Evolutionary conservation across 345 rosid species (phyloP).

Genomic region (Boechera divaricarpa): DNA sequence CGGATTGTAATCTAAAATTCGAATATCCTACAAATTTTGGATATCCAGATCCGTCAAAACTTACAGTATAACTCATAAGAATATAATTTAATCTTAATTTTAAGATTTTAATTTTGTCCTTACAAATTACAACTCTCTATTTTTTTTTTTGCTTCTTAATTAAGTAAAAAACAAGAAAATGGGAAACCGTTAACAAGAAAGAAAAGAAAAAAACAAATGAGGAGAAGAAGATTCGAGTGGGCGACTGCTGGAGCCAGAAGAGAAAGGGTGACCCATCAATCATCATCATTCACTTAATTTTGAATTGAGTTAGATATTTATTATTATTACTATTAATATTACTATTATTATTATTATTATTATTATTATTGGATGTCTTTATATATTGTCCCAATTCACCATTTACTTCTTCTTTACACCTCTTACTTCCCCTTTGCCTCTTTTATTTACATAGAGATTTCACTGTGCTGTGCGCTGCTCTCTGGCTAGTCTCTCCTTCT

Average conservation of each 20-base stretch:
- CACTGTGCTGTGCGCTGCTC: conserved; percentile 16
- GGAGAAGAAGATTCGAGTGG: background rate
- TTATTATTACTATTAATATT: background rate
- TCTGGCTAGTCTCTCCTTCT: background rate
- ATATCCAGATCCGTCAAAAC: no score
- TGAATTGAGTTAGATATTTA: background rate
- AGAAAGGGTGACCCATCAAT: background rate
- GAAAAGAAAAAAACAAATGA: background rate
- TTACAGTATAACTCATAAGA: no score
- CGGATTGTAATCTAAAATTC: no score
- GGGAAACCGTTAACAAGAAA: background rate
- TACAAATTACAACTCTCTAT: background rate
- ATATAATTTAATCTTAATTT: no score
- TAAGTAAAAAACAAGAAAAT: background rate
- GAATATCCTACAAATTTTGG: no score
- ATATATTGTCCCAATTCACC: background rate
- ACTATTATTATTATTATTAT: background rate
- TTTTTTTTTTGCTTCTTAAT: no score
- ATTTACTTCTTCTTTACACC: conserved; percentile 10
- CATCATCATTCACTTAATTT: background rate
- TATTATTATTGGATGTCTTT: background rate
- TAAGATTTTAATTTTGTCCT: background rate
- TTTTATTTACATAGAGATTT: background rate
- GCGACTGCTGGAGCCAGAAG: conserved; percentile 22
- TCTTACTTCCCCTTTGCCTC: background rate